These are phyloP conservation scores for Abelmoschus esculentus DNA, from an alignment of 345 rosid species.

Conservation along the genomic window DNA sequence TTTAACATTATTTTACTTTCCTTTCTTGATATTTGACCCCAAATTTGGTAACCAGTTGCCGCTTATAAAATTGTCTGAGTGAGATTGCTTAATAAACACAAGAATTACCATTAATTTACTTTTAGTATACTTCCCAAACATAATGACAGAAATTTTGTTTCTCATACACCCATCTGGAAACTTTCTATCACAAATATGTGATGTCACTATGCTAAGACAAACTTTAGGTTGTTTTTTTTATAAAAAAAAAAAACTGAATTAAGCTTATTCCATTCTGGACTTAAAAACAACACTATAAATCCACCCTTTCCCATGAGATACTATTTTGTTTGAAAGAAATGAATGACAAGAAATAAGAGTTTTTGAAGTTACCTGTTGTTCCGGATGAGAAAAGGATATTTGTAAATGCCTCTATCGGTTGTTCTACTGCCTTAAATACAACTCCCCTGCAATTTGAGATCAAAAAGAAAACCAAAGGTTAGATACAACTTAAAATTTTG, in stretches of 20 bases:
- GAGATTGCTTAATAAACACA: background rate
- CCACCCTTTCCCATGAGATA: background rate
- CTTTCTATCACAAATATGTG: background rate
- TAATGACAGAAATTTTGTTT: background rate
- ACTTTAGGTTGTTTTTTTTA: background rate
- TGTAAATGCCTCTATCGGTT: constrained; percentile 67
- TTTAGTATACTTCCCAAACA: background rate
- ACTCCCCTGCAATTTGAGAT: constrained; percentile 43
- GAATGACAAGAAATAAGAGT: constrained; percentile 3
- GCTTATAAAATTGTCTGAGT: background rate
- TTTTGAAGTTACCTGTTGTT: constrained; percentile 65
- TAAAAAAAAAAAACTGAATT: too few relatives aligned
- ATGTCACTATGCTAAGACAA: background rate
- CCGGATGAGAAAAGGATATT: constrained; percentile 97
- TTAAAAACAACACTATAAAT: background rate
- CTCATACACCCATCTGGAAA: background rate
- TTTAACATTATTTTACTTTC: background rate
- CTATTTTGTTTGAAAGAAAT: background rate
- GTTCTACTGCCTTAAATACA: constrained; percentile 66
- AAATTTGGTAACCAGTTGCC: background rate
- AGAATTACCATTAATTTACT: background rate
- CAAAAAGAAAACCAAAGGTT: background rate
- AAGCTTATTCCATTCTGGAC: background rate
- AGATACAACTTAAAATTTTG: constrained; percentile 9
- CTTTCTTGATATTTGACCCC: background rate